Evolutionary conservation across 2,329 filamentous ascomycete species (phyloP), one percentile per base, ranked within the genome.

Genomic region (Ascochyta rabiei): DNA sequence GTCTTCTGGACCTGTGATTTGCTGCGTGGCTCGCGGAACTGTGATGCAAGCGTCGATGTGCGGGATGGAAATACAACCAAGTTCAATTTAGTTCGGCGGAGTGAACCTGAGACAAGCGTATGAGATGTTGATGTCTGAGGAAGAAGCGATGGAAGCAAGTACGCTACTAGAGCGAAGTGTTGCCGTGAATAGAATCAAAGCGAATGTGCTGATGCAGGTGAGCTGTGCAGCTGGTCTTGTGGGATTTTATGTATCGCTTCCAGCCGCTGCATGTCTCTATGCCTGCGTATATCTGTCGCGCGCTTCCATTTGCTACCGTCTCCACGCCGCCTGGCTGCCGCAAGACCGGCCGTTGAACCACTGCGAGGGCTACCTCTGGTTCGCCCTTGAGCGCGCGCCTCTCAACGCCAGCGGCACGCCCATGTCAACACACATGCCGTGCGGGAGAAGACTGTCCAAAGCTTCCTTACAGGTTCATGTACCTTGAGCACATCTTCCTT

Each of bases 161-260:
- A 21, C 37, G 46, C 52, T 42, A 47, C 31, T 9, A 38, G 53
- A 60, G 53, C 44, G 24, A 56, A 34, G 40, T 59, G 54, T 45
- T 57, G 59, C 62, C 61, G 54, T 52, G 64, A 64, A 63, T 62
- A 64, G 61, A 61, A 61, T 52, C 42, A 54, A 59, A 53, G 52
- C 50, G 50, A 44, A 54, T 52, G 51, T 50, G 48, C 45, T 53
- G 50, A 64, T 66, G 62, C 61, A 60, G 53, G 56, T 57, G 53
- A 59, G 56, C 49, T 47, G 57, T 63, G 60, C 60, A 62, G 56
- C 54, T 65, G 61, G 56, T 60, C 65, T 67, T 60, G 64, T 63
- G 64, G 64, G 66, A 63, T 62, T 72, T 71, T 74, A 73, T 74
- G 64, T 67, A 63, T 60, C 64, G 66, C 56, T 58, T 63, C 64